Conservation (phyloP, 352 stramenopile species). For the Nothophytophthora sp. region DNA sequence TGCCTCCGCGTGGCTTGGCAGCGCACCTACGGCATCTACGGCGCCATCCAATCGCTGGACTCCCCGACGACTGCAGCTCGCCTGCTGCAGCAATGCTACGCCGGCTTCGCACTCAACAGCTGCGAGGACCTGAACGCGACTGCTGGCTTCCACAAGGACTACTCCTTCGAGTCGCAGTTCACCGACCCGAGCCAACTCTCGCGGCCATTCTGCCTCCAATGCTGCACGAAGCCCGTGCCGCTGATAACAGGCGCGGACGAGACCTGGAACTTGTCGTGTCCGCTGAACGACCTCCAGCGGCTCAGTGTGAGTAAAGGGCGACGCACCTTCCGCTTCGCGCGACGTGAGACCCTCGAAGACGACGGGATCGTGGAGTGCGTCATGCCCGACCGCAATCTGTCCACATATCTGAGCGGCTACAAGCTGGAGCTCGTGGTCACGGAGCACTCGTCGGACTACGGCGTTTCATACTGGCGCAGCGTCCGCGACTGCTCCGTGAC, state of each 20-base stretch:
- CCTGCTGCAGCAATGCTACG: conserved; percentile 61
- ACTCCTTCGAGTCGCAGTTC: conserved; percentile 61
- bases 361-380: conserved; percentile 51
- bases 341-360: conserved; percentile 52
- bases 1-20: conserved; percentile 11
- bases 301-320: conserved; percentile 67
- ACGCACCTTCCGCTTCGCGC: conserved; percentile 59
- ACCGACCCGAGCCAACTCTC: conserved; percentile 36
- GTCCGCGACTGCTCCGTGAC: conserved; percentile 66
- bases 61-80: conserved; percentile 27
- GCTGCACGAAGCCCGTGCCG: conserved; percentile 71
- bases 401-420: conserved; percentile 61
- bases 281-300: conserved; percentile 62
- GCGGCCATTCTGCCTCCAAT: conserved; percentile 70
- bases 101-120: conserved; percentile 59
- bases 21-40: conserved; percentile 61
- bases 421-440: conserved; percentile 55
- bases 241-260: conserved; percentile 50
- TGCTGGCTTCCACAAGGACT: conserved; percentile 43
- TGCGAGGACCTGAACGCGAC: conserved; percentile 56
- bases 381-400: conserved; percentile 53
- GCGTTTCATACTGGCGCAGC: conserved; percentile 62
- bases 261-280: conserved; percentile 77
- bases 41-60: conserved; percentile 55
- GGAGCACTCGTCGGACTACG: conserved; percentile 45